phyloP scores from a whole-genome alignment of 441 rosid genomes.

The Euphorbia celastroides region DNA sequence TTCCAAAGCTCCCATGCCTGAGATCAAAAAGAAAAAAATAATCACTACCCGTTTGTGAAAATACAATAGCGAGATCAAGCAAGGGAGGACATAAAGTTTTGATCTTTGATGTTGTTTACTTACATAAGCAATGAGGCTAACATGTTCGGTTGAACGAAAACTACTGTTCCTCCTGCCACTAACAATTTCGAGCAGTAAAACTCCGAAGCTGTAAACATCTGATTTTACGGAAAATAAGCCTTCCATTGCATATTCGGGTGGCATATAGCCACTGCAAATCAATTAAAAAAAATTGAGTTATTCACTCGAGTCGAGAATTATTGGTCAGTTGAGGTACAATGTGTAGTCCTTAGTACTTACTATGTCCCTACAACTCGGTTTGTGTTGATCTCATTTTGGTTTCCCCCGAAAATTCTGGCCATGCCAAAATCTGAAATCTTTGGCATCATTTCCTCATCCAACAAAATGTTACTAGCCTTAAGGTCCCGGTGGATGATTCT shows the following conservation, averaged over 20 bases:
- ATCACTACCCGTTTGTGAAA: too few relatives aligned
- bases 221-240: constrained; percentile 86
- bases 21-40: too few relatives aligned
- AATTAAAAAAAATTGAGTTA: neutral
- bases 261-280: constrained; percentile 76
- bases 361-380: constrained; percentile 54
- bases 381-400: constrained; percentile 47
- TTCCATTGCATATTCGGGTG: constrained; percentile 95
- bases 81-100: neutral
- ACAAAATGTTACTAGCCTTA: constrained; percentile 13
- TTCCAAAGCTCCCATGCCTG: too few relatives aligned
- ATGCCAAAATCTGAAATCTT: constrained; percentile 82
- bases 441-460: constrained; percentile 27
- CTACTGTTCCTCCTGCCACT: constrained; percentile 71
- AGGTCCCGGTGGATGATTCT: constrained; percentile 20
- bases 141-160: constrained; percentile 46
- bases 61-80: too few relatives aligned
- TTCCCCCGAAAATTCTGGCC: constrained; percentile 68
- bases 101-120: constrained; percentile 22
- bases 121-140: constrained; percentile 59
- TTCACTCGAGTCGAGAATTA: neutral
- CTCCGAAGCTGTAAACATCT: constrained; percentile 85
- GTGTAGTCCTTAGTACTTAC: constrained; percentile 27
- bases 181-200: constrained; percentile 66
- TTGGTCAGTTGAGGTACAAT: neutral